Base-by-base conservation (phyloP, 345 rosid genomes). In the Eucalyptus marginata region DNA sequence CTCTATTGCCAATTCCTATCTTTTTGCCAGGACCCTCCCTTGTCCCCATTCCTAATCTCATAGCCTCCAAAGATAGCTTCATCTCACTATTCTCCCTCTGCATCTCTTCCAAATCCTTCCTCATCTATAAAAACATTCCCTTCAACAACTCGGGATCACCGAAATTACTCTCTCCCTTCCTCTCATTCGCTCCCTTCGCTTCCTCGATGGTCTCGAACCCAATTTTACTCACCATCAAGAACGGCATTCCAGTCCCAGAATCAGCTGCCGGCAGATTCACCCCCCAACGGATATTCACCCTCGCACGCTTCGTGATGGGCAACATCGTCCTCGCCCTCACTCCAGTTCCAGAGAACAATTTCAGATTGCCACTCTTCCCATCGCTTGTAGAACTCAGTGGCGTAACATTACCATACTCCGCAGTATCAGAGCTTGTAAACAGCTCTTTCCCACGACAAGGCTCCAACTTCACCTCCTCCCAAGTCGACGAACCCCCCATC, bases 381-480 rank as follows among this genome's bases (percentile, higher is more conserved):
- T 76, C 47, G 24, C 27, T 76, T 76, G 27, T 76, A 76, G 17
- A 6, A 51, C 64, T 56, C 64, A 20, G 84, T 11, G 83, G 47
- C 44, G 18, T 33, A 56, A 13, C 66, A 52, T 58, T 58, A 51
- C 25, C 84, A 40, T 40, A 20, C 43, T 76, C 84, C 47, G 13
- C 47, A 76, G 29, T 4, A 20, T 76, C 84, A 40, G 47, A 20
- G 84, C 47, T 20, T 6, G 15, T 40, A 40, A 76, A 76, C 84
- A 76, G 84, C 47, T 76, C 84, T 29, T 90, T 91, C 83, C 85
- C 89, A 33, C 90, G 87, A 79, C 40, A 66, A 7, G 96, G 90
- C 89, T 93, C 95, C 94, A 95, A 92, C 90, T 92, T 93, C 91
- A 95, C 80, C 51, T 95, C 96, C 89, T 93, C 94, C 97, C 96